Base-by-base conservation (phyloP, 306 rosid genomes). In the Fragaria iinumae region DNA sequence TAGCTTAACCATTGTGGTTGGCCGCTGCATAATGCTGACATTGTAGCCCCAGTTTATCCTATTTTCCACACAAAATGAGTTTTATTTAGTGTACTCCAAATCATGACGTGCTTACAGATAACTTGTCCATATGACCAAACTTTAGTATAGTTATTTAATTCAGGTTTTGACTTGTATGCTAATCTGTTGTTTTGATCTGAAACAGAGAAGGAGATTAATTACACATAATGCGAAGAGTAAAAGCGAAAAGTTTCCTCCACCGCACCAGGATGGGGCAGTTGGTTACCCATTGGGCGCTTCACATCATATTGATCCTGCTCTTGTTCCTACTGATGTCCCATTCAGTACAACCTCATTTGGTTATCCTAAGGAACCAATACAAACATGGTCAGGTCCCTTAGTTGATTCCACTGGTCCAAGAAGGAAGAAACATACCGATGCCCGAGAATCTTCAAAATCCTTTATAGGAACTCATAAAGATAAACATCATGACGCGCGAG, bases 221-320 rank as follows among this genome's bases (percentile, higher is more conserved):
- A 84, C 88, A 17, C 98, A 89, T 73, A 91, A 93, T 71, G 98
- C 97, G 29, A 93, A 91, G 88, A 93, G 98, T 93, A 93, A 93
- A 88, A 93, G 98, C 48, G 98, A 93, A 81, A 93, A 93, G 85
- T 93, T 93, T 71, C 98, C 98, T 67, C 98, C 98, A 8, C 97
- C 98, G 0, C 97, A 93, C 85, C 96, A 93, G 81, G 98, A 93
- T 78, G 98, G 96, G 71, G 90, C 89, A 50, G 82, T 93, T 52
- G 96, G 98, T 64, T 87, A 83, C 77, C 91, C 92, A 32, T 80
- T 92, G 85, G 97, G 96, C 60, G 80, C 91, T 76, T 93, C 97
- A 8, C 97, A 87, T 77, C 98, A 89, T 67, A 83, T 93, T 47
- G 97, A 93, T 87, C 91, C 97, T 25, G 85, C 91, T 39, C 57